These are phyloP conservation scores for Chaetomium cochliodes DNA, from an alignment of 495 filamentous ascomycete genomes.

Conservation along the genomic window DNA sequence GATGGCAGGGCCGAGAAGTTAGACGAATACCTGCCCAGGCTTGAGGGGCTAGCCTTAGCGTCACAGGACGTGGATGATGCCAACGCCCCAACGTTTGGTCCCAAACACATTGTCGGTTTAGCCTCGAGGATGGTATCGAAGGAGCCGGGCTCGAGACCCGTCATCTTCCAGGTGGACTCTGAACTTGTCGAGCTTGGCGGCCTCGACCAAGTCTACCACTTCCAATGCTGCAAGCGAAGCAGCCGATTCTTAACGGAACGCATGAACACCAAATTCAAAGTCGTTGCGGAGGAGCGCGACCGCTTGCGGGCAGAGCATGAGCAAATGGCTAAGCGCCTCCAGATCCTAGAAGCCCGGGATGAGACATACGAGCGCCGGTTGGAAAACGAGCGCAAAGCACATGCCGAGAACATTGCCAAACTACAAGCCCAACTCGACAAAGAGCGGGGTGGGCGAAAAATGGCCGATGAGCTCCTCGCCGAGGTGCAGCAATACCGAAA, in stretches of 20 bases:
- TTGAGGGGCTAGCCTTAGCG: slow-evolving; percentile 30
- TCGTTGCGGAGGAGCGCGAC: slow-evolving; percentile 31
- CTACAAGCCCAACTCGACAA: slow-evolving; percentile 34
- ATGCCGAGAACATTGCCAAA: slow-evolving; percentile 26
- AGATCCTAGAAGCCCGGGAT: slow-evolving; percentile 35
- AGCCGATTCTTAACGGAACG: slow-evolving; percentile 34
- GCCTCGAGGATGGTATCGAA: slow-evolving; percentile 38
- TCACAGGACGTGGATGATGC: slow-evolving; percentile 36
- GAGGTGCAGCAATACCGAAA: slow-evolving; percentile 23
- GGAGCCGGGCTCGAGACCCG: slow-evolving; percentile 30
- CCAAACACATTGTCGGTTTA: slow-evolving; percentile 38
- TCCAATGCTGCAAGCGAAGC: slow-evolving; percentile 40
- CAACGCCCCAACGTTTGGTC: slow-evolving; percentile 35
- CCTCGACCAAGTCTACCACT: slow-evolving; percentile 46
- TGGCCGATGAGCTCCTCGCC: slow-evolving; percentile 20
- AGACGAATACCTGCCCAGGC: slow-evolving; percentile 27
- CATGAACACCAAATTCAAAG: slow-evolving; percentile 31
- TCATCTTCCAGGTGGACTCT: slow-evolving; percentile 34
- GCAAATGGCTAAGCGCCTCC: slow-evolving; percentile 30
- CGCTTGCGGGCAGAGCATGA: slow-evolving; percentile 30
- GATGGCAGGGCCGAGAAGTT: slow-evolving; percentile 32
- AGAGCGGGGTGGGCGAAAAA: slow-evolving; percentile 28
- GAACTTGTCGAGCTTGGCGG: slow-evolving; percentile 42
- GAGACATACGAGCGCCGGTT: slow-evolving; percentile 38
- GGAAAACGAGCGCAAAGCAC: slow-evolving; percentile 28